Evolutionary conservation across 2,329 filamentous ascomycete genomes (phyloP), one percentile per base, ranked within the genome.

Genomic region (Hortaea werneckii): DNA sequence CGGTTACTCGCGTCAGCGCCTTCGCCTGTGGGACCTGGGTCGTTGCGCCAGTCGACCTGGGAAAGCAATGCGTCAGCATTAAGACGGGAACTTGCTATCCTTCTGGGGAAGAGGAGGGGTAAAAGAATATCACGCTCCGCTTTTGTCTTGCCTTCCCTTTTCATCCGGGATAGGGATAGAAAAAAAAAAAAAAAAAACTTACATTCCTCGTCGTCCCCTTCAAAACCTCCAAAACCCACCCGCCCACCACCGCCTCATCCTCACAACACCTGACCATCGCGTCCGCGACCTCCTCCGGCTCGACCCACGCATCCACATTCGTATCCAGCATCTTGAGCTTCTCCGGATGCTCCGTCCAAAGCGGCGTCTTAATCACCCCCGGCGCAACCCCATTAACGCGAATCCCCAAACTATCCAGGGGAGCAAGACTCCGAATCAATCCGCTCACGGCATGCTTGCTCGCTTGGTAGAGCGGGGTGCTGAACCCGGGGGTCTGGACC

Each of bases 331-430:
- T 70, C 47, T 65, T 65, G 54, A 79, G 43, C 57, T 81, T 82
- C 59, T 81, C 77, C 0, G 76, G 75, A 52, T 80, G 69, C 2
- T 80, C 77, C 0, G 72, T 77, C 76, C 77, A 82, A 5, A 81
- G 61, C 5, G 78, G 78, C 9, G 78, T 81, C 50, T 73, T 78
- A 53, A 81, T 77, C 1, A 80, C 61, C 0, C 78, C 78, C 0
- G 78, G 78, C 11, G 77, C 76, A 2, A 81, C 77, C 5, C 71
- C 77, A 13, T 77, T 79, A 11, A 81, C 76, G 0, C 77, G 64
- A 43, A 82, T 77, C 0, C 74, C 74, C 26, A 74, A 54, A 1
- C 55, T 56, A 1, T 79, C 76, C 5, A 80, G 66, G 1, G 64
- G 59, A 0, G 63, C 71, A 10, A 81, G 56, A 4, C 67, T 68